These are phyloP conservation scores for Haematococcus lacustris DNA, from an alignment of 139 green algal species.

Conservation along the genomic window DNA sequence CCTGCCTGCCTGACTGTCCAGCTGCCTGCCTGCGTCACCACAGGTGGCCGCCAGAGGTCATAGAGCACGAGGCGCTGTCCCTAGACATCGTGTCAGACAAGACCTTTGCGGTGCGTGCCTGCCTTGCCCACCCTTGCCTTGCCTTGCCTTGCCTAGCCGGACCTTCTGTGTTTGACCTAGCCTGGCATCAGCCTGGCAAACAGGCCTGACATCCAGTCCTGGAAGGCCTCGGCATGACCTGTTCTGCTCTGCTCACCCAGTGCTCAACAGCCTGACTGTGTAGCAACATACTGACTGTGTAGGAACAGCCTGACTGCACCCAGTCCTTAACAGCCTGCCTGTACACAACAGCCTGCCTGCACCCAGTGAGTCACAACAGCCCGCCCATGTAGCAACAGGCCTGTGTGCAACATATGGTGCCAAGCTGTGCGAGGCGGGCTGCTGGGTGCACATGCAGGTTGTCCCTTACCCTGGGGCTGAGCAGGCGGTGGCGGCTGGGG, in stretches of 20 bases:
- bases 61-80: background rate
- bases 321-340: background rate
- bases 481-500: conserved; percentile 41
- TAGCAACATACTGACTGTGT: background rate
- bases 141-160: background rate
- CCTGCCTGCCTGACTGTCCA: too few species aligned
- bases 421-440: background rate
- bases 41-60: too few species aligned
- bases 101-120: too few species aligned
- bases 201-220: too few species aligned
- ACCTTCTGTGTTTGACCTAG: too few species aligned
- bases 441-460: conserved; percentile 16
- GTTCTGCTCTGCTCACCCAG: too few species aligned
- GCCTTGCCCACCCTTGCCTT: too few species aligned
- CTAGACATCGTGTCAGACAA: background rate
- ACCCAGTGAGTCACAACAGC: background rate
- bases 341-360: background rate
- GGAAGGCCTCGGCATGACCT: too few species aligned
- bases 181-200: too few species aligned
- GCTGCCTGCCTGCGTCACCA: too few species aligned
- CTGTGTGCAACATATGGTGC: background rate
- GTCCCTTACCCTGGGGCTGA: conserved; percentile 41
- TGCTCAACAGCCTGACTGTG: too few species aligned
- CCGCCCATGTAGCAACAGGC: background rate
- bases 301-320: background rate